phyloP scores from a whole-genome alignment of 148 eudicot genomes.

The Silene conica region DNA sequence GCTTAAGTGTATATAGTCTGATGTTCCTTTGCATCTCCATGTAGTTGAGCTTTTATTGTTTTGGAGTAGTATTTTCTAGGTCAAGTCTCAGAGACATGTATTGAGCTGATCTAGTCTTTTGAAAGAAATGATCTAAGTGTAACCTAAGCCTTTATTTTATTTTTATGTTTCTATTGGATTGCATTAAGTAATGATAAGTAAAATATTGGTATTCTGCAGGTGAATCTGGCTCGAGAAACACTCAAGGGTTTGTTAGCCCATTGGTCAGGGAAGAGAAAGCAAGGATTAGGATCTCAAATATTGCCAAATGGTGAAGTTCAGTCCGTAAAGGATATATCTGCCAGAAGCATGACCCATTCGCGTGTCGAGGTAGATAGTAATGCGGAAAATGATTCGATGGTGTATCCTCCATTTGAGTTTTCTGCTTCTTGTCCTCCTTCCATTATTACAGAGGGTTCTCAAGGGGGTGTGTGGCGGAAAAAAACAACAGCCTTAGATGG shows the following conservation, averaged over 20 bases:
- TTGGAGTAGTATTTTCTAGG: neutral
- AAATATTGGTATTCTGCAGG: slow-evolving; percentile 35
- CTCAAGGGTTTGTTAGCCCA: slow-evolving; percentile 84
- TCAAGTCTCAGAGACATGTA: neutral
- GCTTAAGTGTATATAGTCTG: neutral
- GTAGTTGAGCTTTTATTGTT: neutral
- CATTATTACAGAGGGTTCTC: slow-evolving; percentile 86
- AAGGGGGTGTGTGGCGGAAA: slow-evolving; percentile 92
- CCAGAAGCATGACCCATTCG: slow-evolving; percentile 52
- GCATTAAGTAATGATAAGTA: neutral
- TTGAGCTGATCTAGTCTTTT: neutral
- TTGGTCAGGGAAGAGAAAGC: slow-evolving; percentile 75
- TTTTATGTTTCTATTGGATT: neutral
- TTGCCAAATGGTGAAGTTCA: slow-evolving; percentile 67
- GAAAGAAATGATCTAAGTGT: neutral
- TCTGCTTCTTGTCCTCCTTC: slow-evolving; percentile 81
- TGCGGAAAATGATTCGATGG: slow-evolving; percentile 68
- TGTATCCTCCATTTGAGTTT: slow-evolving; percentile 94
- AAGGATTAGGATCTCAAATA: slow-evolving; percentile 60
- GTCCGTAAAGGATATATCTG: slow-evolving; percentile 59
- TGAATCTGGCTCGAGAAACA: slow-evolving; percentile 93
- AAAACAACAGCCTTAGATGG: slow-evolving; percentile 85
- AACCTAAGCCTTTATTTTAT: neutral
- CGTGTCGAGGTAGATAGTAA: slow-evolving; percentile 65
- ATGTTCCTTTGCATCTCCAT: neutral